Evolutionary conservation across 371 early-diverging fungal genomes (phyloP).

Genomic region (Mortierella sp.): DNA sequence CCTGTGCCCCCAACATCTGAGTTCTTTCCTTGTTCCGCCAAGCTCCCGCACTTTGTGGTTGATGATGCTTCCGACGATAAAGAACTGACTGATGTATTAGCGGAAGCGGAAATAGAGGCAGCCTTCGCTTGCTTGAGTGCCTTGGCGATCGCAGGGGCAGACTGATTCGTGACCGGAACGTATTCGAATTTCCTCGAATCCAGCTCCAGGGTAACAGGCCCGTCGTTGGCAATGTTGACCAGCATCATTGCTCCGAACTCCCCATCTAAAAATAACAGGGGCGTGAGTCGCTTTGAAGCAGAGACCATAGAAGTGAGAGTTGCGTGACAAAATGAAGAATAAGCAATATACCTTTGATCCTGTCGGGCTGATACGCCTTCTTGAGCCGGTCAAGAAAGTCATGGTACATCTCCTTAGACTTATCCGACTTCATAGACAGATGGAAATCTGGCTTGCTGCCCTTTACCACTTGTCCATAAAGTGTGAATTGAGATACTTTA

Average conservation of each 20-base stretch:
- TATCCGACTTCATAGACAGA: conserved; percentile 78
- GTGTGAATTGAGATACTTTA: conserved; percentile 89
- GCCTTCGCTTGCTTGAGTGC: conserved; percentile 9
- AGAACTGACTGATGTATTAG: background rate
- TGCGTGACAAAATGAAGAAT: background rate
- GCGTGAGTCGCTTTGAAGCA: background rate
- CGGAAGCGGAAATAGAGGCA: too few relatives aligned
- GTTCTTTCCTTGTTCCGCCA: background rate
- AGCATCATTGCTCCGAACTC: conserved; percentile 90
- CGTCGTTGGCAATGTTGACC: conserved; percentile 88
- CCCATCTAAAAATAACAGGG: conserved; percentile 64
- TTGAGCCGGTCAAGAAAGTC: conserved; percentile 77
- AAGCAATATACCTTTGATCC: conserved; percentile 72
- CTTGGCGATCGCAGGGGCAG: conserved; percentile 14
- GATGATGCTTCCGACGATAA: too few relatives aligned
- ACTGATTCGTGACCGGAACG: conserved; percentile 18
- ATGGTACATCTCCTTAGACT: conserved; percentile 77
- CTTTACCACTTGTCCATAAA: conserved; percentile 79
- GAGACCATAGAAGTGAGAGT: background rate
- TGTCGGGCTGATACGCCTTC: conserved; percentile 67
- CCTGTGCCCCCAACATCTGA: too few relatives aligned
- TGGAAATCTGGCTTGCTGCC: conserved; percentile 94
- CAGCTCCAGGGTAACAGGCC: conserved; percentile 83
- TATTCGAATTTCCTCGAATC: conserved; percentile 67
- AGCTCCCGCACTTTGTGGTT: background rate